Base-by-base conservation (phyloP, 1,284 basidiomycete genomes). In the Rhodotorula glutinis region DNA sequence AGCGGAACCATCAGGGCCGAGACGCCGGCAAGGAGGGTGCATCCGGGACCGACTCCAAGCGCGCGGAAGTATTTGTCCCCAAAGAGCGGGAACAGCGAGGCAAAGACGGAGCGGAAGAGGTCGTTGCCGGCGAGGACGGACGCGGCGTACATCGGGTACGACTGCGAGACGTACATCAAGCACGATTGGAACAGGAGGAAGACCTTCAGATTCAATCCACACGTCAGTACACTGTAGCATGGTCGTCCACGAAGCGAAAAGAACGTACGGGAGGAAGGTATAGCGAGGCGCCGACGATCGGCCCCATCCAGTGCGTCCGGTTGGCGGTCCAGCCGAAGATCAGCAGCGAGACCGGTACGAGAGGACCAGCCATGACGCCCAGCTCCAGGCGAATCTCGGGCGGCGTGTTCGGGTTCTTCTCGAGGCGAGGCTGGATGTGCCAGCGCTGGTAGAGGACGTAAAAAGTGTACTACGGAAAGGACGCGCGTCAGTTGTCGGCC, bases 1-100 rank as follows among this genome's bases (percentile, higher is more conserved):
- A 69, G 54, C 4, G 75, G 65, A 44, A 77, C 74, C 73, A 77
- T 71, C 33, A 77, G 43, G 49, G 74, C 66, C 16, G 69, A 69
- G 29, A 77, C 58, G 17, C 74, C 77, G 17, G 75, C 77, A 2
- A 78, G 69, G 2, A 78, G 56, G 27, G 73, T 69, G 10, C 67
- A 74, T 5, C 75, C 77, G 14, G 71, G 73, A 23, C 76, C 76
- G 27, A 78, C 57, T 11, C 74, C 75, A 25, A 77, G 71, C 1
- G 59, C 65, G 14, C 53, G 57, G 65, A 74, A 78, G 54, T 77
- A 69, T 29, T 67, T 62, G n/a, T 66, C 63, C 4, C 76, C 77
- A 38, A 78, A 75, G 2, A 78, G 70, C 19, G 75, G 74, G 61
- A 75, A 74, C 5, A 58, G 56, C 14, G 59, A 54, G 0, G 65